phyloP scores from a whole-genome alignment of 805 yeast species.

The Hanseniaspora osmophila region DNA sequence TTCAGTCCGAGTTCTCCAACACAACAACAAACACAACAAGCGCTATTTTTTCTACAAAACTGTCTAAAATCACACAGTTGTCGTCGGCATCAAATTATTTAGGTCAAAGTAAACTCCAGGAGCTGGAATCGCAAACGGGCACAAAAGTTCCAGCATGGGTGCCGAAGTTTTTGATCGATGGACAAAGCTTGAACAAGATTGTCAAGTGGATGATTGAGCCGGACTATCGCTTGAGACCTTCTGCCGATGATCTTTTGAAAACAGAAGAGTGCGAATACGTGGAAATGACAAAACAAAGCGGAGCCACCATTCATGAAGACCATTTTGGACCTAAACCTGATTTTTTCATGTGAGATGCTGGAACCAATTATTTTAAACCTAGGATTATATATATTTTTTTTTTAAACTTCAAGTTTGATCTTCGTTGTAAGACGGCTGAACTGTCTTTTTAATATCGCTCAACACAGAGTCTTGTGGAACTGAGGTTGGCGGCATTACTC shows the following conservation, averaged over 20 bases:
- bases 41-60: conserved; percentile 7
- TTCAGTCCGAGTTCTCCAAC: conserved; percentile 13
- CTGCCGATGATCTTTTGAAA: conserved; percentile 54
- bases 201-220: conserved; percentile 88
- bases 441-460: too few relatives aligned
- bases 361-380: too few relatives aligned
- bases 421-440: too few relatives aligned
- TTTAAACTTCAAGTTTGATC: too few relatives aligned
- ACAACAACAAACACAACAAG: conserved; percentile 1
- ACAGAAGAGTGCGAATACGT: conserved; percentile 65
- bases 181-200: conserved; percentile 57
- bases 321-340: conserved; percentile 78
- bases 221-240: conserved; percentile 66
- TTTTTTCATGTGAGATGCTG: conserved; percentile 13
- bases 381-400: too few relatives aligned
- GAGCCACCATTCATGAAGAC: conserved; percentile 91
- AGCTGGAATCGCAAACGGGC: conserved; percentile 5
- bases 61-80: conserved; percentile 11
- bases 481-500: too few relatives aligned
- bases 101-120: conserved; percentile 7
- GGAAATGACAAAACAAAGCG: conserved; percentile 70
- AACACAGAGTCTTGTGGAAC: too few relatives aligned
- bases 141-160: conserved; percentile 64
- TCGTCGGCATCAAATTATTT: conserved; percentile 20
- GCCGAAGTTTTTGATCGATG: conserved; percentile 68